Evolutionary conservation across 139 green algal genomes (phyloP), one percentile per base, ranked within the genome.

Genomic region (Nannochloris sp.): DNA sequence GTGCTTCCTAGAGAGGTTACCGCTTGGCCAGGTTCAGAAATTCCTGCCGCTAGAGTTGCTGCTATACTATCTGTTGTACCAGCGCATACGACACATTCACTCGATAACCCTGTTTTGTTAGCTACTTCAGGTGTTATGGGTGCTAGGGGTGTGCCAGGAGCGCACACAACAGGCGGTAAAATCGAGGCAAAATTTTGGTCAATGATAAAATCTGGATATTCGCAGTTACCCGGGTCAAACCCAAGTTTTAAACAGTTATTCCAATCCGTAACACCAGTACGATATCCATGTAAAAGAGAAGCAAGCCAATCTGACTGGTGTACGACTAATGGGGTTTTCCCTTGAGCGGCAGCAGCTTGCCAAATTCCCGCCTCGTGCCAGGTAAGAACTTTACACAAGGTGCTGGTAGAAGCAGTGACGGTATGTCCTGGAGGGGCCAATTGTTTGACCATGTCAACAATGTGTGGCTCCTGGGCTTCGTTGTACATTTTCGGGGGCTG

Each of bases 201-300:
- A 2, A 60, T 24, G 45, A 97, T 66, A 90, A 90, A 97, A 0
- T 75, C 65, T 5, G 90, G 90, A 59, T 90, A 97, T 0, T 51
- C 35, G 47, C 89, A 25, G 9, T 23, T 31, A 4, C 6, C 48
- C 32, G 64, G 48, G 34, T 64, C 64, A 29, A 76, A 95, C 0
- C 91, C 90, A 33, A 96, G 72, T 79, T 98, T 98, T 12, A 98
- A 80, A 2, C 83, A 81, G 57, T 98, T 98, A 83, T 97, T 97
- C 70, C 82, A 96, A 78, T 98, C 92, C 0, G 74, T 88, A 3
- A 81, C 67, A 14, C 59, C 68, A 19, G 24, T 38, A 23, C 47
- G 47, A 45, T 70, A 30, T n/a, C 78, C 76, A 53, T 90, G 85
- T 46, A 95, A 64, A 54, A 89, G 59, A 8, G 60, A 84, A 4